Evolutionary conservation across 2,329 filamentous ascomycete genomes (phyloP), one percentile per base, ranked within the genome.

Genomic region (Tolypocladium pustulatum): DNA sequence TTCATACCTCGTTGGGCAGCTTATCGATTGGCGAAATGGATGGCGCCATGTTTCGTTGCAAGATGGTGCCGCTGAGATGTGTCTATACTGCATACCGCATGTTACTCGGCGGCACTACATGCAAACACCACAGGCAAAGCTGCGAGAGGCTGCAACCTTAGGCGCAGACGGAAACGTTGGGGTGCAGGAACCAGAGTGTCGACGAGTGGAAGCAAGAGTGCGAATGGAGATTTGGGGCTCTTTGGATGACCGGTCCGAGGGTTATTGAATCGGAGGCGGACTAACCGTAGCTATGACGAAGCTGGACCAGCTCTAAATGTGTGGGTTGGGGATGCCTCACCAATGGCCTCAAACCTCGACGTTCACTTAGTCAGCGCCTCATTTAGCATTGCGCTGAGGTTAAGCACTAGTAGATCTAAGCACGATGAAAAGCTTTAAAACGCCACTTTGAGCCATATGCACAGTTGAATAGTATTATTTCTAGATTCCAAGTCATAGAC

Each of bases 1-100:
- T 25, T 8, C 40, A 8, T 43, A 57, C 58, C 58, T 59, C 58
- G 46, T 56, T 59, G 10, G 58, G 54, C 10, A 59, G 38, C 54
- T 22, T 27, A 20, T 59, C 58, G 20, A 55, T 20, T 17, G 15
- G 37, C 9, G 54, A 32, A 8, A 9, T 20, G 9, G 37, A 41
- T 4, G 17, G 27, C 20, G 49, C 49, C 49, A 52, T 52, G 49
- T n/a, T 52, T 52, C 17, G 2, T 34, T n/a, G 4, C 20, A 12
- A 20, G 49, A n/a, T 34, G 30, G 49, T 9, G 30, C 30, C 4
- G 27, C 30, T 52, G 49, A n/a, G 17, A 30, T 1, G 46, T 12
- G 38, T 41, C 6, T 41, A 17, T n/a, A 9, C 12, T 20, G 25
- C 5, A 5, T 12, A n/a, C 9, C 32, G 9, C 32, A 34, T 9